phyloP scores from a whole-genome alignment of 345 rosid species.

The Rhizophora mangle region DNA sequence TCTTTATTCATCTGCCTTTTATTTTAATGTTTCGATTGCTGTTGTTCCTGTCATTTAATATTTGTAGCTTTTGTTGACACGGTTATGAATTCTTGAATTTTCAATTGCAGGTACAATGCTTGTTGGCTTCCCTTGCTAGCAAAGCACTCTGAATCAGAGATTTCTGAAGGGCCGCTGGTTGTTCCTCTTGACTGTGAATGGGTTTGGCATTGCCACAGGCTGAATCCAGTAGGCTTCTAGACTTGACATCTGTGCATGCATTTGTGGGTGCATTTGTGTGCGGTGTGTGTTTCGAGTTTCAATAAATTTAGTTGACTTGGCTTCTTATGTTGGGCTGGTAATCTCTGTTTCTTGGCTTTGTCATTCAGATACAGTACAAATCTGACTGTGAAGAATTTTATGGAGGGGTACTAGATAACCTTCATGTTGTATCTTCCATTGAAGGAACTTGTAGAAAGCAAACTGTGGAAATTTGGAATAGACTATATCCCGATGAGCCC shows the following conservation, averaged over 20 bases:
- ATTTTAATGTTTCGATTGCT: background rate
- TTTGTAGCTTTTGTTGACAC: background rate
- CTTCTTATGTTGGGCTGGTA: slow-evolving; percentile 5
- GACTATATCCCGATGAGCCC: slow-evolving; percentile 64
- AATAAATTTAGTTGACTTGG: background rate
- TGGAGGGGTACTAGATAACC: slow-evolving; percentile 62
- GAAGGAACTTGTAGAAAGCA: slow-evolving; percentile 38
- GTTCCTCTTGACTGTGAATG: slow-evolving; percentile 98
- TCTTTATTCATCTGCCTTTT: too few relatives aligned
- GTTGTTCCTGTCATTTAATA: background rate
- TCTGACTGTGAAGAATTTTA: slow-evolving; percentile 72
- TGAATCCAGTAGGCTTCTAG: slow-evolving; percentile 69
- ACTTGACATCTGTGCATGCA: background rate
- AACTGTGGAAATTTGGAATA: slow-evolving; percentile 68
- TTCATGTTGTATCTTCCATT: slow-evolving; percentile 60
- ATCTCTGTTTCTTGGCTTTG: slow-evolving; percentile 17
- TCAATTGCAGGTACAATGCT: slow-evolving; percentile 69
- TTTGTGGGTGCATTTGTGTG: too few relatives aligned
- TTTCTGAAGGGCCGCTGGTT: slow-evolving; percentile 61
- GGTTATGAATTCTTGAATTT: slow-evolving; percentile 5
- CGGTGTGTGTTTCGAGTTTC: background rate
- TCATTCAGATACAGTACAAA: slow-evolving; percentile 67
- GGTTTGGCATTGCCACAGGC: slow-evolving; percentile 99
- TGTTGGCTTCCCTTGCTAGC: slow-evolving; percentile 97
- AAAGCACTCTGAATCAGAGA: slow-evolving; percentile 39